Percentiles rank a stretch among this genome's conserved stretches.
phyloP scores from a whole-genome alignment of 176 grass and related monocot species.

The Oryza officinalis region DNA sequence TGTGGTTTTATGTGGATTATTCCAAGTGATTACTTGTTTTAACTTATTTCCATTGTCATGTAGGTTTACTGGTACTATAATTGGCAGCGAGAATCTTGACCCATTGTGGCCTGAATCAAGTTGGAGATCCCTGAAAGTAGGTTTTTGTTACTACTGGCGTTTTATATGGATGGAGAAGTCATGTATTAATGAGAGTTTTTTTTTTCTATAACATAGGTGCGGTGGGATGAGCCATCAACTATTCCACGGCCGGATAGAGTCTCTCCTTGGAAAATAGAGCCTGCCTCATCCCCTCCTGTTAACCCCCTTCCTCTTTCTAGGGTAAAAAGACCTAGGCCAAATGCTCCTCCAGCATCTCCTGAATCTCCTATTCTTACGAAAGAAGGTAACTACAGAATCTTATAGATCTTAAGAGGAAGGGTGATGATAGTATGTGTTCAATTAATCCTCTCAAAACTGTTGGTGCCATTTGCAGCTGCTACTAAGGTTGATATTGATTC shows the following conservation, averaged over 20 bases:
- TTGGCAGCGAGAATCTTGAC: constrained; percentile 82
- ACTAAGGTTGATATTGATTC: constrained; percentile 47
- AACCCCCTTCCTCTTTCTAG: constrained; percentile 76
- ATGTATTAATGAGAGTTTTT: constrained; percentile 31
- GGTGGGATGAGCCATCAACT: constrained; percentile 90
- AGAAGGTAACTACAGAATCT: constrained; percentile 58
- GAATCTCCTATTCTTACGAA: constrained; percentile 77
- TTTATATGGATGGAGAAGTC: constrained; percentile 2
- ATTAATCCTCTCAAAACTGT: constrained; percentile 13
- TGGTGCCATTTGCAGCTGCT: constrained; percentile 35
- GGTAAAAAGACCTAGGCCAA: constrained; percentile 68
- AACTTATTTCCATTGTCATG: background rate
- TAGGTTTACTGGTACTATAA: constrained; percentile 92
- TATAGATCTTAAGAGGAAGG: background rate
- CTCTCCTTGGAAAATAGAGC: constrained; percentile 93
- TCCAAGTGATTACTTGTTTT: background rate
- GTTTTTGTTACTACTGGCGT: constrained; percentile 19
- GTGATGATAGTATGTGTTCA: background rate
- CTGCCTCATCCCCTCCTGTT: constrained; percentile 71
- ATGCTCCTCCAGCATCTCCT: constrained; percentile 49
- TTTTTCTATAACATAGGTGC: constrained; percentile 55
- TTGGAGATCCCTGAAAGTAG: constrained; percentile 87
- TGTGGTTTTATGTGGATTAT: background rate
- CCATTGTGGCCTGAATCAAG: constrained; percentile 74
- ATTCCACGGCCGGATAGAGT: constrained; percentile 86